Percentiles rank a stretch among this genome's conserved stretches.
phyloP scores from a whole-genome alignment of 75 land plant genomes.

The Cunninghamia lanceolata region DNA sequence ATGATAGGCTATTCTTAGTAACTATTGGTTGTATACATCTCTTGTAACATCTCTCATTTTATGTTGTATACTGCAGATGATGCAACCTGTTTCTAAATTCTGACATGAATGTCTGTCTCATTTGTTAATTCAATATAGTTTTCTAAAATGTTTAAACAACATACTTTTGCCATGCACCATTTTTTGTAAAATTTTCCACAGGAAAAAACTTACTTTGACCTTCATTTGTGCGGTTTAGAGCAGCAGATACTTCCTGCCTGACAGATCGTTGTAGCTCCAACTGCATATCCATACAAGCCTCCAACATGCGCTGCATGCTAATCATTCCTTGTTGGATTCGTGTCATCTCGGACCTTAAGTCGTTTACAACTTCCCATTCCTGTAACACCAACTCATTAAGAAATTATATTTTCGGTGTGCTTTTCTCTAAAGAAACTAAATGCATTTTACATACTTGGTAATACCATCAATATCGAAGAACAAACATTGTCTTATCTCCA shows the following conservation, averaged over 20 bases:
- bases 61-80: neutral
- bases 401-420: neutral
- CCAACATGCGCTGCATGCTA: conserved; percentile 65
- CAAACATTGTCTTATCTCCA: neutral
- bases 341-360: conserved; percentile 43
- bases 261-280: conserved; percentile 84
- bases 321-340: conserved; percentile 46
- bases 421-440: neutral
- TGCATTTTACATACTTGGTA: neutral
- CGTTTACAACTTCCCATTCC: conserved; percentile 43
- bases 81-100: neutral
- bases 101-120: neutral
- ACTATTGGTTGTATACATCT: no score
- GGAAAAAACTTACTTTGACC: conserved; percentile 44
- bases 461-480: neutral
- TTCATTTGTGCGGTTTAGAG: conserved; percentile 62
- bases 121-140: neutral
- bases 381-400: conserved; percentile 12
- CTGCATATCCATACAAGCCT: conserved; percentile 90
- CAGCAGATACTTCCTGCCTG: conserved; percentile 85
- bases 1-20: neutral
- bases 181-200: neutral
- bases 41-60: neutral
- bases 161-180: neutral
- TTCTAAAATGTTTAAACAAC: neutral